Evolutionary conservation across 2,329 filamentous ascomycete species (phyloP), one percentile per base, ranked within the genome.

Genomic region (Teratosphaeria nubilosa): DNA sequence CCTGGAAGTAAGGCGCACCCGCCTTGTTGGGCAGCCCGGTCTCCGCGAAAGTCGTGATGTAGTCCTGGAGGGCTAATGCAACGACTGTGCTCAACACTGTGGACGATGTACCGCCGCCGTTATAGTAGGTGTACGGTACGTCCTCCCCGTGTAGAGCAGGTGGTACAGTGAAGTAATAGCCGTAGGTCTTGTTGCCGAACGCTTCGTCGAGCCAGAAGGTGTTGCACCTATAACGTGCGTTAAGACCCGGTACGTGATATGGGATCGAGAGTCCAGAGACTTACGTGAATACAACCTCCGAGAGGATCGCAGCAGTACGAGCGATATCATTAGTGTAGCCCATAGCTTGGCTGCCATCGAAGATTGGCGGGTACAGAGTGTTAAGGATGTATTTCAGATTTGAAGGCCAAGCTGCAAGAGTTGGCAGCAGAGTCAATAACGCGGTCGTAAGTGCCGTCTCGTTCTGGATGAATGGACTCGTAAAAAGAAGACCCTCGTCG

Each of bases 71-170:
- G 27, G 74, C 73, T 41, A 75, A 60, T 0, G 76, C 77, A 10
- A 77, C 65, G 27, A 16, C 55, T 20, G 14, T 54, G 54, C 25
- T 56, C 11, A 32, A 31, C 27, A 63, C 62, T 1, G 58, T 58
- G 1, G 60, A 51, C 1, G 61, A 62, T 6, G 61, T 63, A 1
- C 65, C 64, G 51, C 77, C 75, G 2, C 64, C 65, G 50, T 77
- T 75, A 70, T 76, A 84, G 69, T 78, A 83, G 0, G 78, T 80
- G 62, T 80, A 83, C 0, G 73, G 60, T 3, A 81, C 63, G 62
- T 84, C 82, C 55, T 75, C 68, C 20, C 76, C 80, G 64, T 85
- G 82, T 37, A 80, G 71, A 7, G 74, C 80, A 0, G 81, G 80
- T 0, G 77, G 77, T 1, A 81, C 74, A 24, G 75, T 72, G 64